Conservation (phyloP, 345 rosid species). For the Lumnitzera littorea region DNA sequence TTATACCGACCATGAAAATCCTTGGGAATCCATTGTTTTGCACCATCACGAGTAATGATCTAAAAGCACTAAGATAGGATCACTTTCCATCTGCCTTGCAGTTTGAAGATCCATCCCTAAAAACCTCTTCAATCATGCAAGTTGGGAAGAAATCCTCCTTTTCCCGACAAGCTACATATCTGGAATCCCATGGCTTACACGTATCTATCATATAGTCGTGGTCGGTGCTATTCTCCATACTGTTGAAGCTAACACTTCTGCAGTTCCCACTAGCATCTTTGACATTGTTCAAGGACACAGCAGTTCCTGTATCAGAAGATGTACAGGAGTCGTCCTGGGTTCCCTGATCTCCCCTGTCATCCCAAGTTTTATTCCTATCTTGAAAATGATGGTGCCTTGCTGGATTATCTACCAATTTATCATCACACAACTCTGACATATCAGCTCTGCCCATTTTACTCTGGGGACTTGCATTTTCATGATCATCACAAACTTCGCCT, state of each 20-base stretch:
- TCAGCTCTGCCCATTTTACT: neutral
- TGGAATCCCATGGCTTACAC: constrained; percentile 36
- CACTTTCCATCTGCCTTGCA: constrained; percentile 23
- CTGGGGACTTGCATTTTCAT: constrained; percentile 1
- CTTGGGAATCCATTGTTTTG: neutral
- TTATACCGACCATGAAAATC: neutral
- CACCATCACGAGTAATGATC: neutral
- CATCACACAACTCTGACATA: constrained; percentile 7
- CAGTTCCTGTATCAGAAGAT: constrained; percentile 19
- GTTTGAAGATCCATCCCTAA: constrained; percentile 36
- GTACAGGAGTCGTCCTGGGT: constrained; percentile 28
- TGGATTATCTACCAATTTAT: constrained; percentile 8
- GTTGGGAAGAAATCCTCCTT: constrained; percentile 49
- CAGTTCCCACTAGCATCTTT: constrained; percentile 10
- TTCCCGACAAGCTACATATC: constrained; percentile 16
- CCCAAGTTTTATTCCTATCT: constrained; percentile 8
- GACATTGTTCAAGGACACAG: neutral
- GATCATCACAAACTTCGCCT: constrained; percentile 5
- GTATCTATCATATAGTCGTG: constrained; percentile 33
- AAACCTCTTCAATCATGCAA: constrained; percentile 53
- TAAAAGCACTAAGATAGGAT: neutral
- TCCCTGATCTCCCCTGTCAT: constrained; percentile 14
- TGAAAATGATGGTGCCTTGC: constrained; percentile 9
- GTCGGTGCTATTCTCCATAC: constrained; percentile 25
- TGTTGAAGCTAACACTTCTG: constrained; percentile 17